Evolutionary conservation across 495 filamentous ascomycete species (phyloP).

Genomic region (Daldinia caldariorum): DNA sequence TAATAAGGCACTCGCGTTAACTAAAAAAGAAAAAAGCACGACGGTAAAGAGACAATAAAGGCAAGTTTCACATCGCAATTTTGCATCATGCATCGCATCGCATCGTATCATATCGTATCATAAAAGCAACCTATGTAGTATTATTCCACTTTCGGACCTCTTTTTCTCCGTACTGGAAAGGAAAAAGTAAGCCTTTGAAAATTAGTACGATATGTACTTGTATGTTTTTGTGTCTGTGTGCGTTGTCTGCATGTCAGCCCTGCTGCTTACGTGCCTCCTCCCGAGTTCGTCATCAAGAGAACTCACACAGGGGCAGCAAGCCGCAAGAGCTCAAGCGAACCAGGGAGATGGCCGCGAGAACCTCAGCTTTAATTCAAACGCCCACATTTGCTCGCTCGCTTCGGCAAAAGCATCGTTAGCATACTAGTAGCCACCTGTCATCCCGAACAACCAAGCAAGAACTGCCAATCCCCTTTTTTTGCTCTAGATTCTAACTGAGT

Average conservation of each 20-base stretch:
- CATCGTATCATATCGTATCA: too few relatives aligned
- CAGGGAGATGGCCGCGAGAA: constrained; percentile 20
- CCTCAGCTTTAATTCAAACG: constrained; percentile 15
- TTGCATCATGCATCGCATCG: neutral
- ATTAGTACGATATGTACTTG: constrained; percentile 19
- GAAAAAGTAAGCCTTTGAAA: constrained; percentile 3
- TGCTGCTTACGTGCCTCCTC: constrained; percentile 15
- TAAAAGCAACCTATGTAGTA: constrained; percentile 36
- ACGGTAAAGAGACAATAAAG: too few relatives aligned
- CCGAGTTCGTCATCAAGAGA: neutral
- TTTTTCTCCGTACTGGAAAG: constrained; percentile 26
- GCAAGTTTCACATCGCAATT: constrained; percentile 2
- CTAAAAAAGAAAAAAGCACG: neutral
- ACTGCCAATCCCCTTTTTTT: constrained; percentile 22
- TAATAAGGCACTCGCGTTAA: neutral
- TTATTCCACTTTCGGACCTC: constrained; percentile 27
- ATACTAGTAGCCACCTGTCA: constrained; percentile 15
- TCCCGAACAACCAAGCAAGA: constrained; percentile 3
- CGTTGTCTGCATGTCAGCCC: constrained; percentile 7
- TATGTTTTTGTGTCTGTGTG: constrained; percentile 2
- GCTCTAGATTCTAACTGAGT: constrained; percentile 4
- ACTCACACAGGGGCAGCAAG: constrained; percentile 8
- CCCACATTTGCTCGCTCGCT: constrained; percentile 5
- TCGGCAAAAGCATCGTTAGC: constrained; percentile 13
- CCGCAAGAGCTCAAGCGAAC: constrained; percentile 24